These are phyloP conservation scores for Syzygium syzygioides DNA, from an alignment of 441 rosid species.

Conservation along the genomic window DNA sequence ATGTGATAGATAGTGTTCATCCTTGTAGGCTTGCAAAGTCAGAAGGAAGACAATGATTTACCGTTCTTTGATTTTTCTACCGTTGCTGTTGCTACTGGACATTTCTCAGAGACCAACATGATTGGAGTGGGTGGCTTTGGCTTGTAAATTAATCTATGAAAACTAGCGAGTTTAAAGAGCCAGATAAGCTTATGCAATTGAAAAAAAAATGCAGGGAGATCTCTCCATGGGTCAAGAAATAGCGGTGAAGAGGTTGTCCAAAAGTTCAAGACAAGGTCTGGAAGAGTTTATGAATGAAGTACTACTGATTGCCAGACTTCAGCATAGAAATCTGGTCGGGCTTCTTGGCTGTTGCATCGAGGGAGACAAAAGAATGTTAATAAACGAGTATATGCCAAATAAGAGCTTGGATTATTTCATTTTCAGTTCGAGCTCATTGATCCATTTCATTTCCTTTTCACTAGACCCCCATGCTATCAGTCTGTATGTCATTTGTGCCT, in stretches of 20 bases:
- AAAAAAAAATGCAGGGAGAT: neutral
- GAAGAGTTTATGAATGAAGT: neutral
- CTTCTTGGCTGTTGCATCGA: slow-evolving; percentile 36
- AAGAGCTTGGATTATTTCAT: slow-evolving; percentile 33
- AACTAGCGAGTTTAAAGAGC: neutral
- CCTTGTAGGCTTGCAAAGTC: neutral
- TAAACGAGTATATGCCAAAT: slow-evolving; percentile 45
- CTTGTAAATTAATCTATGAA: neutral
- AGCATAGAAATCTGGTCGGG: neutral
- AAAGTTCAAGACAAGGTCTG: neutral
- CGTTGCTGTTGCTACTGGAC: slow-evolving; percentile 15
- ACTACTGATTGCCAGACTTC: neutral
- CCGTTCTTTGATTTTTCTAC: slow-evolving; percentile 17
- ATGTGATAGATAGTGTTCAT: neutral
- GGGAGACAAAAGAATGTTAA: slow-evolving; percentile 28
- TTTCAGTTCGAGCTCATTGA: slow-evolving; percentile 15
- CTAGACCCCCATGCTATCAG: neutral
- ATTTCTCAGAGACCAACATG: slow-evolving; percentile 15
- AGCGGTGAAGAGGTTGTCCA: neutral
- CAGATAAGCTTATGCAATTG: neutral
- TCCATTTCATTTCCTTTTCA: no score
- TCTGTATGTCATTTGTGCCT: neutral
- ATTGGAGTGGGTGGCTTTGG: slow-evolving; percentile 23
- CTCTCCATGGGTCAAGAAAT: neutral
- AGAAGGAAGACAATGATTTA: slow-evolving; percentile 9